phyloP scores from a whole-genome alignment of 2,329 filamentous ascomycete species.

The Aspergillus eucalypticola region DNA sequence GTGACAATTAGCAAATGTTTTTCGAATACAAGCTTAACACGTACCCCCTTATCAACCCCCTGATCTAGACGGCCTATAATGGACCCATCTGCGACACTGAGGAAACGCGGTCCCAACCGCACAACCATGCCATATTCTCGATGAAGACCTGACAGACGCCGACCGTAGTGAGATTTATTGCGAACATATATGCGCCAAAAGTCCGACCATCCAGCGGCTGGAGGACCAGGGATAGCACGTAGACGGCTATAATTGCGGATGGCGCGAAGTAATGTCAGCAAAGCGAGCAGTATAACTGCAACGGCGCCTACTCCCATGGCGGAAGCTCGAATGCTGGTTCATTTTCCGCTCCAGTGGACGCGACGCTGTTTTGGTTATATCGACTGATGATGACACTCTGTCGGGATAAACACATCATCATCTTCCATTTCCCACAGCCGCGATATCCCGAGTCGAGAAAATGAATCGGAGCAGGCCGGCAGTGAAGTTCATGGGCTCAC shows the following conservation, averaged over 20 bases:
- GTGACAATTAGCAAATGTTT: not conserved
- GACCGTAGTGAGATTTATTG: conserved; percentile 6
- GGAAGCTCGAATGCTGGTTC: not conserved
- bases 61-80: conserved; percentile 6
- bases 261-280: conserved; percentile 5
- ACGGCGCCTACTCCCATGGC: conserved; percentile 16
- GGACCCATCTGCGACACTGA: conserved; percentile 19
- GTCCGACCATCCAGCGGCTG: conserved; percentile 12
- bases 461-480: conserved; percentile 15
- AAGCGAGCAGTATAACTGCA: conserved; percentile 5
- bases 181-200: conserved; percentile 15
- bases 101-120: conserved; percentile 16
- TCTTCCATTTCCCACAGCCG: conserved; percentile 14
- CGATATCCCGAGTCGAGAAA: conserved; percentile 19
- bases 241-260: conserved; percentile 20
- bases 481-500: not conserved
- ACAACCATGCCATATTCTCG: conserved; percentile 19
- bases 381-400: not conserved
- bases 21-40: not conserved
- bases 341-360: not conserved
- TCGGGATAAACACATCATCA: not conserved
- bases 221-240: conserved; percentile 18
- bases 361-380: not conserved
- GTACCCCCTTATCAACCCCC: conserved; percentile 3
- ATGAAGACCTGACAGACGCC: conserved; percentile 15